Conservation (phyloP, 225 moss, liverwort and hornwort species). For the Anthoceros angustus region DNA sequence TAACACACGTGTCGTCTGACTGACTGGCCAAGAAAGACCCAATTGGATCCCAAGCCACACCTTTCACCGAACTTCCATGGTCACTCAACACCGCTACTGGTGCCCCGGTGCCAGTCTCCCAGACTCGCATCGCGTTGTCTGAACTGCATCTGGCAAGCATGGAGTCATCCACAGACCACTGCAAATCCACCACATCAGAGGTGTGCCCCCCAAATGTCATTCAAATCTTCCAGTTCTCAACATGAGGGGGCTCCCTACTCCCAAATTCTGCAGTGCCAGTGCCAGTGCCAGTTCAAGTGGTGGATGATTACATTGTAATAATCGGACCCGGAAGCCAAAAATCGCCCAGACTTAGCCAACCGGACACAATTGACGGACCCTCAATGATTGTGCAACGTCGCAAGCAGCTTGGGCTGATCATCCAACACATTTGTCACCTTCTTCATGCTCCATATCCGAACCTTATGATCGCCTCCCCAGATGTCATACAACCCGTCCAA, state of each 20-base stretch:
- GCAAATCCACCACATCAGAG: constrained; percentile 95
- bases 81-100: constrained; percentile 60
- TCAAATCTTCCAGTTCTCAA: constrained; percentile 93
- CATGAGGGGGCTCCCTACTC: constrained; percentile 92
- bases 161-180: constrained; percentile 97
- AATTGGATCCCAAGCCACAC: constrained; percentile 95
- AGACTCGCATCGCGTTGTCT: constrained; percentile 81
- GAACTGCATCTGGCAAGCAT: constrained; percentile 92
- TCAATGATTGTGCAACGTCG: constrained; percentile 83
- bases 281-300: constrained; percentile 73
- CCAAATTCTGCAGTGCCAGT: constrained; percentile 96
- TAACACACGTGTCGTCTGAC: constrained; percentile 79
- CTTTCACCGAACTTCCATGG: constrained; percentile 88
- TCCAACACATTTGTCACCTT: constrained; percentile 29
- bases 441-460: constrained; percentile 91
- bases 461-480: constrained; percentile 99
- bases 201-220: constrained; percentile 76
- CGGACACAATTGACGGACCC: constrained; percentile 97
- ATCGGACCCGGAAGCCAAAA: constrained; percentile 87
- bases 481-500: no score
- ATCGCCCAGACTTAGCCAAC: constrained; percentile 77
- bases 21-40: constrained; percentile 92
- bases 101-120: constrained; percentile 65
- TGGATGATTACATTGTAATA: constrained; percentile 71
- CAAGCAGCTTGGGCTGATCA: constrained; percentile 47